Evolutionary conservation across 768 basidiomycete species (phyloP).

Genomic region (Termitomyces heimii): DNA sequence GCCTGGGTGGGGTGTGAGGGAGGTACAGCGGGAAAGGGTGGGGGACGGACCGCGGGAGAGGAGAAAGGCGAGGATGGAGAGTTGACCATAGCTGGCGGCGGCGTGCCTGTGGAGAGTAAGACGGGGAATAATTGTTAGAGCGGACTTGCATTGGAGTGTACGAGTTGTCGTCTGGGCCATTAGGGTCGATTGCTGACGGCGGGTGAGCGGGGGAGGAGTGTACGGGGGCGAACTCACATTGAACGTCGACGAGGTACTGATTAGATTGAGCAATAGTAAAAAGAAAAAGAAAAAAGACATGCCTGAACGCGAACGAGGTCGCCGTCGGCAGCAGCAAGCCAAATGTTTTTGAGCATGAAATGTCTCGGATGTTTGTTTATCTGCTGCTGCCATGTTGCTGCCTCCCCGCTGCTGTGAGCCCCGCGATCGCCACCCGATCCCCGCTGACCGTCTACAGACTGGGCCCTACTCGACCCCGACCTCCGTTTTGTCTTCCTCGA

Average conservation of each 20-base stretch:
- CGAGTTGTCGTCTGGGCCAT: conserved; percentile 62
- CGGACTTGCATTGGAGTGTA: conserved; percentile 73
- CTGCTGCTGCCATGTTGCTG: background rate
- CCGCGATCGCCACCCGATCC: conserved; percentile 35
- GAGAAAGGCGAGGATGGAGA: conserved; percentile 72
- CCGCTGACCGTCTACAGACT: conserved; percentile 44
- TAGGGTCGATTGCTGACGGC: conserved; percentile 55
- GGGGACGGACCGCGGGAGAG: conserved; percentile 52
- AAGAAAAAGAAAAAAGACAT: too few species aligned
- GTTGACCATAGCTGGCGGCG: conserved; percentile 87
- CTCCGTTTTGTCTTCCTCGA: conserved; percentile 80
- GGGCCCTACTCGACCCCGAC: conserved; percentile 73
- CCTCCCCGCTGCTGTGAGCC: conserved; percentile 75
- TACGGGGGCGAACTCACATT: conserved; percentile 35
- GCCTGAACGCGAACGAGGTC: conserved; percentile 76
- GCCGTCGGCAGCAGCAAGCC: conserved; percentile 92
- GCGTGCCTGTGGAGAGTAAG: conserved; percentile 59
- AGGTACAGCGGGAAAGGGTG: conserved; percentile 6
- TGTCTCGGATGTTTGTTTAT: conserved; percentile 1
- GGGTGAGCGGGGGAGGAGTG: conserved; percentile 23
- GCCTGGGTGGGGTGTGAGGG: conserved; percentile 33
- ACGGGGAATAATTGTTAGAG: conserved; percentile 8
- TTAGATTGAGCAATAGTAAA: too few species aligned
- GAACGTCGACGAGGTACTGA: conserved; percentile 55
- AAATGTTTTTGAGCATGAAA: conserved; percentile 58